Evolutionary conservation across 2,329 filamentous ascomycete genomes (phyloP), one percentile per base, ranked within the genome.

Genomic region (Colletotrichum viniferum): DNA sequence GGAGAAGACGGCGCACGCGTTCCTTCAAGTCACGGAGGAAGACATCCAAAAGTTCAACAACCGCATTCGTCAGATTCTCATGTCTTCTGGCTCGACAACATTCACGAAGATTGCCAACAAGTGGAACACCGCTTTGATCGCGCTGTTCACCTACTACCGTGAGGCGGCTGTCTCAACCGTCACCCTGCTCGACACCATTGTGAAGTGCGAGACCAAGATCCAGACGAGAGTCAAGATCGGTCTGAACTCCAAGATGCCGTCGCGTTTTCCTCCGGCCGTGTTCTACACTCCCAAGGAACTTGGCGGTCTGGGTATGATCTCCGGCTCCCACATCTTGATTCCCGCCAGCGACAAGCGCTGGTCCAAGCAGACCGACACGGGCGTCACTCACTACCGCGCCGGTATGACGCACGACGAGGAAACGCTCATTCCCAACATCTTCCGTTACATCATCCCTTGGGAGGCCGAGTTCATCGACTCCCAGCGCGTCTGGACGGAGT

Each of bases 21-120:
- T 99, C 90, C 87, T 99, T 69, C 96, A 98, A 81, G 97, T 99
- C 26, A 98, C 97, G 0, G 96, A 98, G 81, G 97, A 98, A 82
- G 97, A 99, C 81, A 96, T 99, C 64, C 94, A 96, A 78, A 98
- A 98, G 85, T 99, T 99, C 89, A 99, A 99, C 86, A 99, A 99
- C 84, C 93, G 97, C 56, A 99, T 99, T 81, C 93, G 97, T 75
- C 97, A 99, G 82, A 99, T 99, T 82, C 90, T 99, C 72, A 99
- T 99, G 97, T 98, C 96, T 13, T 98, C 97, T 74, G 97, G 97
- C n/a, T 98, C 95, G 7, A 99, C 97, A 0, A 99, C 97, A 0
- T 99, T 99, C 86, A 99, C 97, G 61, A 99, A 99, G 90, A 99
- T 99, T 81, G 97, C 97, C 62, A 99, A 99, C 87, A 99, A 99